Conservation (phyloP, 177 flowering plant genomes). For the Vitis hybrid region DNA sequence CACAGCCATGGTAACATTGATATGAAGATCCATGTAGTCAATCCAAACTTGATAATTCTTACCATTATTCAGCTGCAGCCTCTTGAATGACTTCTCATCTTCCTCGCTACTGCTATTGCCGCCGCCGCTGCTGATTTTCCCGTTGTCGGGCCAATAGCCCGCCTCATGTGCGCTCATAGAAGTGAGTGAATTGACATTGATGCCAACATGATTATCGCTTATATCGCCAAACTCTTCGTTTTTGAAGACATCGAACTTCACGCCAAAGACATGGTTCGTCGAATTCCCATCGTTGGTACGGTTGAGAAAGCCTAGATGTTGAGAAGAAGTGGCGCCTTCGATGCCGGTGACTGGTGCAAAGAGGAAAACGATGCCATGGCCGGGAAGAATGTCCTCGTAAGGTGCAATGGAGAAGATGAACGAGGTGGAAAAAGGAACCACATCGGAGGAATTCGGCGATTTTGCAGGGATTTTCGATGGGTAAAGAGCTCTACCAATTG, state of each 20-base stretch:
- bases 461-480: constrained; percentile 41
- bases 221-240: constrained; percentile 65
- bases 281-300: constrained; percentile 35
- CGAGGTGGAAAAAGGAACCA: constrained; percentile 66
- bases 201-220: constrained; percentile 70
- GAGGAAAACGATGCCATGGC: constrained; percentile 75
- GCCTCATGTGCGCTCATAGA: constrained; percentile 39
- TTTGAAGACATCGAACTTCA: constrained; percentile 72
- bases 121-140: background rate
- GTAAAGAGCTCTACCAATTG: constrained; percentile 66
- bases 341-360: constrained; percentile 47
- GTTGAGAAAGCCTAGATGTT: constrained; percentile 62
- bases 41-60: constrained; percentile 81
- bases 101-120: background rate
- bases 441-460: constrained; percentile 35
- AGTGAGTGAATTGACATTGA: constrained; percentile 57
- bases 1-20: constrained; percentile 64
- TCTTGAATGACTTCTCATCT: constrained; percentile 23
- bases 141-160: constrained; percentile 48
- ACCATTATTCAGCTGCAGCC: constrained; percentile 57
- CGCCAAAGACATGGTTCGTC: constrained; percentile 58
- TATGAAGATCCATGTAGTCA: constrained; percentile 39
- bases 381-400: constrained; percentile 32
- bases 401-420: constrained; percentile 83
- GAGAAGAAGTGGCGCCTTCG: constrained; percentile 36